These are phyloP conservation scores for Cercospora sojina DNA, from an alignment of 2,329 filamentous ascomycete genomes.

Conservation along the genomic window DNA sequence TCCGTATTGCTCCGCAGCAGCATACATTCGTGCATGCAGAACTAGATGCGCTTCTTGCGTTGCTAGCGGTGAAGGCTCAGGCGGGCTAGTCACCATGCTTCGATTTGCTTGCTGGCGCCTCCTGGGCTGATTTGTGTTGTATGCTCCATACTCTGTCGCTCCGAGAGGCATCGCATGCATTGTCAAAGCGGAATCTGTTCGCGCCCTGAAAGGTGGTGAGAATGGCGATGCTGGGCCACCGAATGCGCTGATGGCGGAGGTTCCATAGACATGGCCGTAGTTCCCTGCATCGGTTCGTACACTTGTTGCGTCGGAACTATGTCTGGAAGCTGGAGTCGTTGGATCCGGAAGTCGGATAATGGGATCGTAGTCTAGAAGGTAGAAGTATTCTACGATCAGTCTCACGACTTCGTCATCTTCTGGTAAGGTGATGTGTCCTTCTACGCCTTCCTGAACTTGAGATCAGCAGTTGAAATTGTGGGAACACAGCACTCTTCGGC, in stretches of 20 bases:
- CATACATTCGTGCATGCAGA: slow-evolving; percentile 32
- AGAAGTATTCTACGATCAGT: slow-evolving; percentile 32
- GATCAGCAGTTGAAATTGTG: neutral
- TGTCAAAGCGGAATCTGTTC: slow-evolving; percentile 26
- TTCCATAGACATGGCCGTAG: slow-evolving; percentile 31
- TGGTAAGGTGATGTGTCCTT: slow-evolving; percentile 27
- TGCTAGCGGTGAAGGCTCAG: slow-evolving; percentile 28
- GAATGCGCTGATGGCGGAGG: slow-evolving; percentile 30
- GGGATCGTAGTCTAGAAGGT: slow-evolving; percentile 31
- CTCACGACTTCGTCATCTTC: slow-evolving; percentile 31
- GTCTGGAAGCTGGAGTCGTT: slow-evolving; percentile 6
- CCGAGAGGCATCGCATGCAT: slow-evolving; percentile 27
- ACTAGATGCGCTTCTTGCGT: slow-evolving; percentile 24
- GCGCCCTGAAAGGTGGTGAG: slow-evolving; percentile 11
- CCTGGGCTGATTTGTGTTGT: slow-evolving; percentile 7
- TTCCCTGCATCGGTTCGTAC: slow-evolving; percentile 25
- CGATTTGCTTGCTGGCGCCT: slow-evolving; percentile 15
- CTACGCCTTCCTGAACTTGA: slow-evolving; percentile 23
- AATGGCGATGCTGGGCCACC: slow-evolving; percentile 24
- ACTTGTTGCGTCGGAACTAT: slow-evolving; percentile 26
- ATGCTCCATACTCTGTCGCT: slow-evolving; percentile 16
- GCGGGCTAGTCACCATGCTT: slow-evolving; percentile 20
- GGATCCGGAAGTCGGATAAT: slow-evolving; percentile 11
- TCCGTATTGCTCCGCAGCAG: slow-evolving; percentile 29
- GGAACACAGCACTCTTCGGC: neutral